These are phyloP conservation scores for Diddensiella transvaalensis DNA, from an alignment of 805 yeast species.

Conservation along the genomic window DNA sequence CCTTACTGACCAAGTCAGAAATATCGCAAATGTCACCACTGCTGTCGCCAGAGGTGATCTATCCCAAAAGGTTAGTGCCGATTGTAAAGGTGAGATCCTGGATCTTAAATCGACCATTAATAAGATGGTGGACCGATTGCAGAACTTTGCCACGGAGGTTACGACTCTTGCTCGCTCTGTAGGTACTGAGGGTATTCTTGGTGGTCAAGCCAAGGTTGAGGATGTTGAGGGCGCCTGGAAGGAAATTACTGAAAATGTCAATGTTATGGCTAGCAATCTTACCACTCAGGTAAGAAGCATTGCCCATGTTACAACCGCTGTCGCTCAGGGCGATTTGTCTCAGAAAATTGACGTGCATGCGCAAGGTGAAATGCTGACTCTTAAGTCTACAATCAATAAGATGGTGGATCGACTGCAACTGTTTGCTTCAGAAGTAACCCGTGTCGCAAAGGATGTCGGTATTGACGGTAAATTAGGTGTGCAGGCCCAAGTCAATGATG, in stretches of 20 bases:
- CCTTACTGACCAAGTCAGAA: constrained; percentile 82
- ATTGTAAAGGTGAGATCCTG: constrained; percentile 75
- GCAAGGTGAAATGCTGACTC: constrained; percentile 83
- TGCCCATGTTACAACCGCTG: constrained; percentile 88
- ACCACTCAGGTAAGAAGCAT: constrained; percentile 87
- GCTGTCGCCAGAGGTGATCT: constrained; percentile 84
- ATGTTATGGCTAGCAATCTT: constrained; percentile 81
- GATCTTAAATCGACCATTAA: constrained; percentile 81
- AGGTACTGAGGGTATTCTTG: constrained; percentile 84
- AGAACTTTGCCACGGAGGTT: constrained; percentile 80
- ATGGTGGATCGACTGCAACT: constrained; percentile 90
- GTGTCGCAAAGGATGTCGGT: constrained; percentile 91
- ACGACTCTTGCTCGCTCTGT: constrained; percentile 83
- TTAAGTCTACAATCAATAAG: constrained; percentile 81
- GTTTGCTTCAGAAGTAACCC: constrained; percentile 82
- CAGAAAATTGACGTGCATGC: constrained; percentile 87
- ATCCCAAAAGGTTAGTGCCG: constrained; percentile 79
- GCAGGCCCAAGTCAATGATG: constrained; percentile 86
- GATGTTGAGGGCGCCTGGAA: constrained; percentile 87
- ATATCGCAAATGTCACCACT: constrained; percentile 82
- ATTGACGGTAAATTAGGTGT: constrained; percentile 90
- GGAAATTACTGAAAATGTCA: constrained; percentile 76
- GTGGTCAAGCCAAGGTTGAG: constrained; percentile 81
- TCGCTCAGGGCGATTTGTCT: constrained; percentile 82
- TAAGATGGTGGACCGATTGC: constrained; percentile 81